A percentile compares a stretch with the other conserved stretches of the same genome.
Conservation (phyloP, 1,139 yeast genomes). For the Lodderomyces jiufengensis region DNA sequence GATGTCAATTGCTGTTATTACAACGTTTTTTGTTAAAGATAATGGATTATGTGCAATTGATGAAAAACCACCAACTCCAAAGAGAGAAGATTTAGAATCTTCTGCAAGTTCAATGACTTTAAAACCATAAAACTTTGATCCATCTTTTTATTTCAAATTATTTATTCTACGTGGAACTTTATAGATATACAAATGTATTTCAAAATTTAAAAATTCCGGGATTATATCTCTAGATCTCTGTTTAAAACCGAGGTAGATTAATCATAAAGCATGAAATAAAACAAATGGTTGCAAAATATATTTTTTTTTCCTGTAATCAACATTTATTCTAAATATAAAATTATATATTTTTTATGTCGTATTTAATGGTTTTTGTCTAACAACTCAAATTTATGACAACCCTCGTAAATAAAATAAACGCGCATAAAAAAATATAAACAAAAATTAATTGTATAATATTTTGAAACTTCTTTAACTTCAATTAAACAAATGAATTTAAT, state of each 20-base stretch:
- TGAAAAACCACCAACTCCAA: slow-evolving; percentile 17
- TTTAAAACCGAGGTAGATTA: no score
- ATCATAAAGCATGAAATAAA: no score
- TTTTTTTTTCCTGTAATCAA: no score
- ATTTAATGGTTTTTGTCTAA: background rate
- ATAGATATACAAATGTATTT: no score
- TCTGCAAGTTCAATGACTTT: slow-evolving; percentile 12
- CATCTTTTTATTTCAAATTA: no score
- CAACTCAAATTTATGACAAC: background rate
- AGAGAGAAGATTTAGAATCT: slow-evolving; percentile 10
- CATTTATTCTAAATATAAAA: no score
- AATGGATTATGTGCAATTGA: slow-evolving; percentile 38
- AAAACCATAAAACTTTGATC: background rate
- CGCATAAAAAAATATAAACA: slow-evolving; percentile 2
- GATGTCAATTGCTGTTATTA: slow-evolving; percentile 35
- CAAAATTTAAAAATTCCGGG: background rate
- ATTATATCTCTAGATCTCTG: no score
- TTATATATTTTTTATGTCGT: no score
- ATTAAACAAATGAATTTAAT: no score
- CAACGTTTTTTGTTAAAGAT: slow-evolving; percentile 36
- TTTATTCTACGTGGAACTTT: no score
- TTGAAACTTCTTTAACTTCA: no score
- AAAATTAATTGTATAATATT: no score
- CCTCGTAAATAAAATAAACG: slow-evolving; percentile 1
- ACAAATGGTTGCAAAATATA: background rate